Evolutionary conservation across 2,329 filamentous ascomycete species (phyloP).

Genomic region (Colletotrichum australisinense): DNA sequence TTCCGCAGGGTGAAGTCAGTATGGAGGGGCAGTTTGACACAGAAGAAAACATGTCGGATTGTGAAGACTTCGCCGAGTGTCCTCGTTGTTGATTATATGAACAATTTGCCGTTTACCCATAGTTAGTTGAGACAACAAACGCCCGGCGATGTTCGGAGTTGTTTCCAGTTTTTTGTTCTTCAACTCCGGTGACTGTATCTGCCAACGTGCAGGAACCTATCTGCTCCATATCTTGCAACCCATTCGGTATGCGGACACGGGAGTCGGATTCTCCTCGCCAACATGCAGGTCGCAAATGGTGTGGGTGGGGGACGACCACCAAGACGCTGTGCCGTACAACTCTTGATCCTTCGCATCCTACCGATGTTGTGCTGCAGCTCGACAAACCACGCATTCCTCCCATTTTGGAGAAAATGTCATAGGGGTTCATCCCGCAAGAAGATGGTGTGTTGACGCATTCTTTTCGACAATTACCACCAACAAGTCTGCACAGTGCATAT

Average conservation of each 20-base stretch:
- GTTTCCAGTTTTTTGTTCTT: not conserved
- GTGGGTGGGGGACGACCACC: slow-evolving; percentile 15
- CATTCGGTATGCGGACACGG: not conserved
- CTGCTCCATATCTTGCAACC: not conserved
- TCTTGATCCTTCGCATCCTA: slow-evolving; percentile 28
- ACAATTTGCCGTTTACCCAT: not conserved
- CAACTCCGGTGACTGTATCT: not conserved
- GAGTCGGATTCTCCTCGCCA: slow-evolving; percentile 1
- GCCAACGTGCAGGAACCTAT: not conserved
- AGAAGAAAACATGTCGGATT: not conserved
- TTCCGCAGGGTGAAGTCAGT: not conserved
- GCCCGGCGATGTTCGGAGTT: slow-evolving; percentile 1
- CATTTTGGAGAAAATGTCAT: not conserved
- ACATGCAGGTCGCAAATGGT: slow-evolving; percentile 10
- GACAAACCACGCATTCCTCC: not conserved
- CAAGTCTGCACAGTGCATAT: not conserved
- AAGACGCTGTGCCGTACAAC: slow-evolving; percentile 18
- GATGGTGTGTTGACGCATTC: not conserved
- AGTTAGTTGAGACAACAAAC: not conserved
- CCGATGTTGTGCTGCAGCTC: slow-evolving; percentile 15
- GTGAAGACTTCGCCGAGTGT: not conserved
- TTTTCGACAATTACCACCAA: not conserved
- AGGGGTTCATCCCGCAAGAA: not conserved
- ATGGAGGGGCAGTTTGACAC: not conserved
- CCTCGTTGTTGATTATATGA: not conserved